Evolutionary conservation across 2,329 filamentous ascomycete species (phyloP), one percentile per base, ranked within the genome.

Genomic region (Phoma herbarum): DNA sequence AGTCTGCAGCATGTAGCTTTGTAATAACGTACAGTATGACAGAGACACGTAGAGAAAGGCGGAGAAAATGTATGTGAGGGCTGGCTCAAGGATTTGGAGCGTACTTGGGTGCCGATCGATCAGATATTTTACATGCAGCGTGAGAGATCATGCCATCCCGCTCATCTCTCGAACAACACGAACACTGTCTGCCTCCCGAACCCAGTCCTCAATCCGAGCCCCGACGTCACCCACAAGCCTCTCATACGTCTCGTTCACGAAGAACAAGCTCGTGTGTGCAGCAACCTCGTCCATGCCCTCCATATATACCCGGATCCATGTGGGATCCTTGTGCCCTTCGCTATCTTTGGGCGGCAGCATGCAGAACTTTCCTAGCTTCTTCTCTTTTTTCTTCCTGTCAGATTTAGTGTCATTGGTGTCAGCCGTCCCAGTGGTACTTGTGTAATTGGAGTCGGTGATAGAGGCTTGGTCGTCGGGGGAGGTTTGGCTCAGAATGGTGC

Each of bases 251-350:
- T 87, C 83, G 7, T 89, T 88, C 0, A 87, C 78, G 12, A 91
- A 86, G 78, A 96, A 97, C 50, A 97, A 79, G 0, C 90, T 89
- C 61, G 91, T 94, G 74, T 96, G 93, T 10, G 93, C 93, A 7
- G 86, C 88, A 1, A 96, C 90, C 76, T 96, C 91, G 71, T 96
- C 93, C 60, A 95, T 87, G 51, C 87, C 88, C 57, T 89, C 85
- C 90, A 97, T 95, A 68, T 88, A 88, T 2, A 97, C 85, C 43
- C 88, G 83, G 1, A 93, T 80, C 93, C 93, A 97, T 16, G 88
- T 86, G 4, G 84, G 79, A 73, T 96, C 92, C 42, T 82, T 79
- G 59, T 82, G 79, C 7, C 86, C 87, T 51, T 82, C 81, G 20
- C 81, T 77, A 50, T 84, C 81, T 48, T 81, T 81, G 0, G 90